Conservation (phyloP, 176 grass and related monocot genomes). For the Carex myosuroides region DNA sequence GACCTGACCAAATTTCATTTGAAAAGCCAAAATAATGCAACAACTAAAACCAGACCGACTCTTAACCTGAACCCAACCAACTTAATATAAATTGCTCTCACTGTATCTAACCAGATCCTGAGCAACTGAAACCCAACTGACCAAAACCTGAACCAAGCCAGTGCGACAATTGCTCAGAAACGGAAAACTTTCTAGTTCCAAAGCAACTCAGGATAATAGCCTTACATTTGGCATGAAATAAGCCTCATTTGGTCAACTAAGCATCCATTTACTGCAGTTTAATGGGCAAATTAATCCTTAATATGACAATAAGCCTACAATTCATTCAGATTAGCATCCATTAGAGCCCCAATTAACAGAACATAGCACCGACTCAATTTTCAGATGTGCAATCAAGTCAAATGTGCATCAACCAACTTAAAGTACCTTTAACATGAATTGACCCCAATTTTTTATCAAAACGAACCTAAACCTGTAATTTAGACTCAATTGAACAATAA, state of each 20-base stretch:
- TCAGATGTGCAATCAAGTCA: not conserved
- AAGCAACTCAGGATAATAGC: not conserved
- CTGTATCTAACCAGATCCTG: not conserved
- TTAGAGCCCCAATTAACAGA: not conserved
- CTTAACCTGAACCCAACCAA: not conserved
- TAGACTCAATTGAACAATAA: not conserved
- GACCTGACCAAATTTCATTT: not conserved
- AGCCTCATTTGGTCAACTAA: not conserved
- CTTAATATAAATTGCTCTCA: not conserved
- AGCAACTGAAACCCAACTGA: not conserved
- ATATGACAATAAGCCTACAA: not conserved
- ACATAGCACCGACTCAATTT: not conserved
- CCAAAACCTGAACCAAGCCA: not conserved
- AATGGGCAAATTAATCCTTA: not conserved
- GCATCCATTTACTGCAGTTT: not conserved
- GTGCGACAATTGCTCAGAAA: not conserved
- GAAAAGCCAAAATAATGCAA: not conserved
- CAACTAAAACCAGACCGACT: not conserved
- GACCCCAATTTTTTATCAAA: not conserved
- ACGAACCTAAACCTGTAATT: not conserved
- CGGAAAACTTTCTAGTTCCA: not conserved
- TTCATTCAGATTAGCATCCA: not conserved
- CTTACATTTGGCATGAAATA: not conserved
- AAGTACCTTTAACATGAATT: not conserved
- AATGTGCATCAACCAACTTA: not conserved